Conservation (phyloP, 768 basidiomycete species). For the Leccinum olivaceopallidum region DNA sequence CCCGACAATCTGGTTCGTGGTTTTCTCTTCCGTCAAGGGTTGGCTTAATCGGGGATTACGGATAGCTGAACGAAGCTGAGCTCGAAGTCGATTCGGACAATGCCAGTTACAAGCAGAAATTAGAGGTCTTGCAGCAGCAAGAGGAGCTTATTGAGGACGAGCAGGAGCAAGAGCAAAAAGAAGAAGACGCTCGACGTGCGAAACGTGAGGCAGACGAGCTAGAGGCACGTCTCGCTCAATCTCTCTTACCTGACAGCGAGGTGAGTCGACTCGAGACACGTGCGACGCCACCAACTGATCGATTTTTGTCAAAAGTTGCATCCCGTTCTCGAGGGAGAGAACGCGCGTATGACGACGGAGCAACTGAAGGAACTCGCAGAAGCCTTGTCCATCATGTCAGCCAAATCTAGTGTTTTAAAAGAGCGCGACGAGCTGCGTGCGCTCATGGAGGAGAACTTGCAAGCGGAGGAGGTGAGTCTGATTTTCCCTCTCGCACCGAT, state of each 20-base stretch:
- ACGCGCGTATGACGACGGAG: conserved; percentile 96
- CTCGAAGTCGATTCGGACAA: conserved; percentile 93
- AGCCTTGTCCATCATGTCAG: conserved; percentile 86
- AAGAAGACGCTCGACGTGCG: conserved; percentile 86
- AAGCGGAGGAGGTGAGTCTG: conserved; percentile 73
- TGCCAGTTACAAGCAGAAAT: conserved; percentile 96
- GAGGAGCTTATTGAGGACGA: conserved; percentile 99
- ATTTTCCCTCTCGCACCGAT: not conserved
- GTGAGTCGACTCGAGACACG: conserved; percentile 37
- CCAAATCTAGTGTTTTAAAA: conserved; percentile 93
- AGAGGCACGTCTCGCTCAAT: conserved; percentile 77
- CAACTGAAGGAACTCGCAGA: conserved; percentile 94
- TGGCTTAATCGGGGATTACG: not conserved
- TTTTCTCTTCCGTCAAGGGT: no score
- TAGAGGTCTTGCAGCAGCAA: conserved; percentile 97
- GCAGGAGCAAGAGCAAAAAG: conserved; percentile 96
- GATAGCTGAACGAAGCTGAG: conserved; percentile 93
- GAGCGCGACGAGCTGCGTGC: conserved; percentile 89
- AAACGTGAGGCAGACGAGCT: conserved; percentile 78
- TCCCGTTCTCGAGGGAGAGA: conserved; percentile 59
- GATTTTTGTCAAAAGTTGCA: conserved; percentile 46
- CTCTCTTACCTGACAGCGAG: conserved; percentile 87
- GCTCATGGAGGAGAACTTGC: conserved; percentile 93
- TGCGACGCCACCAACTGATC: not conserved
- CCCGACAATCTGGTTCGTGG: conserved; percentile 88